These are phyloP conservation scores for Penicillium turbatum DNA, from an alignment of 495 filamentous ascomycete genomes.

Conservation along the genomic window DNA sequence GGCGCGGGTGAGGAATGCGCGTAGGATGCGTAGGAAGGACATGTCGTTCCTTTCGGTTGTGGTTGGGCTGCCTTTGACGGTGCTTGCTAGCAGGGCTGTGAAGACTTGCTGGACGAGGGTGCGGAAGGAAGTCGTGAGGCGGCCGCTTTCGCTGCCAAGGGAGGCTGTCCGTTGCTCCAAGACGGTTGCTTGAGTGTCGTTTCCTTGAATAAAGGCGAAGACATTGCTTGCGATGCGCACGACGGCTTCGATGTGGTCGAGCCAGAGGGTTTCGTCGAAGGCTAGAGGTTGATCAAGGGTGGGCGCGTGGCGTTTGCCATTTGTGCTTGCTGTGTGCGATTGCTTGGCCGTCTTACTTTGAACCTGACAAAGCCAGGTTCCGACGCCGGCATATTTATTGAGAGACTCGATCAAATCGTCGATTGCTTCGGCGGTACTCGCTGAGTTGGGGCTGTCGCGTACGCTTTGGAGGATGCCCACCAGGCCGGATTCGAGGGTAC, in stretches of 20 bases:
- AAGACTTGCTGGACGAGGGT: slow-evolving; percentile 84
- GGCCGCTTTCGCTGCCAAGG: slow-evolving; percentile 20
- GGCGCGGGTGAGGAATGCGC: slow-evolving; percentile 83
- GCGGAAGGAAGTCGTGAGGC: slow-evolving; percentile 63
- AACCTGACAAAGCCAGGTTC: slow-evolving; percentile 91
- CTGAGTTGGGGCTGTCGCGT: slow-evolving; percentile 50
- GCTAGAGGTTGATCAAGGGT: slow-evolving; percentile 59
- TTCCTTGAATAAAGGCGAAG: slow-evolving; percentile 37
- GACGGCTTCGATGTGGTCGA: slow-evolving; percentile 80
- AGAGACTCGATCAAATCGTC: slow-evolving; percentile 65
- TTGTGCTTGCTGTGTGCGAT: slow-evolving; percentile 29
- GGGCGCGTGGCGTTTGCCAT: slow-evolving; percentile 31
- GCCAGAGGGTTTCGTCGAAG: slow-evolving; percentile 79
- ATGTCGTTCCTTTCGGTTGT: slow-evolving; percentile 50
- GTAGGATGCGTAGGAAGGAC: slow-evolving; percentile 84
- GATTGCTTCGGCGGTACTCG: slow-evolving; percentile 50
- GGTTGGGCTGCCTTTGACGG: slow-evolving; percentile 37
- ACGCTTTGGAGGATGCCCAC: slow-evolving; percentile 62
- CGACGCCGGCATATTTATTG: slow-evolving; percentile 83
- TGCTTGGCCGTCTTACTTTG: slow-evolving; percentile 65
- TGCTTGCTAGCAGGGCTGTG: slow-evolving; percentile 75
- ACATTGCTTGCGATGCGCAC: slow-evolving; percentile 71
- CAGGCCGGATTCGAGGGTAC: slow-evolving; percentile 72
- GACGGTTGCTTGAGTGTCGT: slow-evolving; percentile 14
- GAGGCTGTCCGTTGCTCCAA: slow-evolving; percentile 7